Percentiles rank a stretch among this genome's conserved stretches.
phyloP scores from a whole-genome alignment of 78 protist genomes.

The Monocercomonoides exilis region DNA sequence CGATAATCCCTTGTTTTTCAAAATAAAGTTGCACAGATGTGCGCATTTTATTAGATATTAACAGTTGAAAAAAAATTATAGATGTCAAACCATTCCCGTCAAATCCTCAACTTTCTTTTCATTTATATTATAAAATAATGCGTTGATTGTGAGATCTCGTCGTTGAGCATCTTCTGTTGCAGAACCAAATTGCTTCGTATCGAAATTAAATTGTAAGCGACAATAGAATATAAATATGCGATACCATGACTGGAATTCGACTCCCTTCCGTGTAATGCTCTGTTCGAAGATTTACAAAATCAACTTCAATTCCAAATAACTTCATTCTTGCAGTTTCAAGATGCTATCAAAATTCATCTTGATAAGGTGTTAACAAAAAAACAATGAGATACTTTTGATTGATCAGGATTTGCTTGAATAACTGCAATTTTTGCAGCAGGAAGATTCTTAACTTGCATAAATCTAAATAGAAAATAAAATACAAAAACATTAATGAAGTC shows the following conservation, averaged over 20 bases:
- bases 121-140: slow-evolving; percentile 80
- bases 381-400: neutral
- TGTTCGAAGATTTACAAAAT: slow-evolving; percentile 79
- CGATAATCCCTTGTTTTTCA: slow-evolving; percentile 55
- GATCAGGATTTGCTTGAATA: slow-evolving; percentile 30
- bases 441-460: neutral
- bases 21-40: neutral
- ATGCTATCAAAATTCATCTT: slow-evolving; percentile 4
- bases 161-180: slow-evolving; percentile 77
- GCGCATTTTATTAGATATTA: no score
- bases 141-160: slow-evolving; percentile 88
- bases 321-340: slow-evolving; percentile 24
- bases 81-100: slow-evolving; percentile 21
- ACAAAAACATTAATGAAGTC: neutral
- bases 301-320: slow-evolving; percentile 48
- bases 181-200: slow-evolving; percentile 55
- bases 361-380: neutral
- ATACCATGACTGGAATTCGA: slow-evolving; percentile 64
- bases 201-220: neutral
- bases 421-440: slow-evolving; percentile 10
- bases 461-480: neutral
- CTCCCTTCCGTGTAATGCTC: slow-evolving; percentile 61
- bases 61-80: neutral
- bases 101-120: slow-evolving; percentile 57
- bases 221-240: neutral